These are phyloP conservation scores for Kodamaea kakaduensis DNA, from an alignment of 805 yeast species.

Conservation along the genomic window DNA sequence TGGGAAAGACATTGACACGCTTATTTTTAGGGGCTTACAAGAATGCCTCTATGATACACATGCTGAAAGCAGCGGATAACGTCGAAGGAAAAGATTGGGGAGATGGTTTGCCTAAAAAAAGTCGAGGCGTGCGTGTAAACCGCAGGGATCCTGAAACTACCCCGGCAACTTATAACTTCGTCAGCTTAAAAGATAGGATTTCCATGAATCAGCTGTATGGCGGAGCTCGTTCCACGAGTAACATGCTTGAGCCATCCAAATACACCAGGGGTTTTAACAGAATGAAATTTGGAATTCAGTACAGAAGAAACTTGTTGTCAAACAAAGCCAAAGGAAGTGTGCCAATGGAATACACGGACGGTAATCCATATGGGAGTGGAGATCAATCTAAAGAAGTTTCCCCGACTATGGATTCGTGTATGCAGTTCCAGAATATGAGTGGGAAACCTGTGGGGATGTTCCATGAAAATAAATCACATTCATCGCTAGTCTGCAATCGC, in stretches of 20 bases:
- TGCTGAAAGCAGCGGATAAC: conserved; percentile 1
- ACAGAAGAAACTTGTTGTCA: conserved; percentile 13
- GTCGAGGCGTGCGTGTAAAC: conserved; percentile 1
- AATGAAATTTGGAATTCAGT: conserved; percentile 33
- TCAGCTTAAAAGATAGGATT: conserved; percentile 34
- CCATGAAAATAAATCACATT: conserved; percentile 1
- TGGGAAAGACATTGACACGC: conserved; percentile 31
- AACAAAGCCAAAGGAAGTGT: neutral
- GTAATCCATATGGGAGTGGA: neutral
- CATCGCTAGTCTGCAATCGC: conserved; percentile 1
- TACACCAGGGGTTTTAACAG: conserved; percentile 32
- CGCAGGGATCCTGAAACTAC: conserved; percentile 1
- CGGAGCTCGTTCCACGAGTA: neutral
- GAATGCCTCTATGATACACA: neutral
- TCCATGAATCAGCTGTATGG: conserved; percentile 10
- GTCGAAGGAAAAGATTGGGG: conserved; percentile 5
- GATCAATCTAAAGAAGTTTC: neutral
- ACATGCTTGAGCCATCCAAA: conserved; percentile 18
- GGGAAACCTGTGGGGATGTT: neutral
- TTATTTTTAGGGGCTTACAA: conserved; percentile 26
- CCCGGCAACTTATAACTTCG: conserved; percentile 22
- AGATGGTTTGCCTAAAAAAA: conserved; percentile 4
- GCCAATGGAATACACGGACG: neutral
- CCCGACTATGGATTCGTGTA: conserved; percentile 2
- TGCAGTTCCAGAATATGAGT: conserved; percentile 1